Evolutionary conservation across 2,329 filamentous ascomycete species (phyloP), one percentile per base, ranked within the genome.

Genomic region (Microascus cirrosus): DNA sequence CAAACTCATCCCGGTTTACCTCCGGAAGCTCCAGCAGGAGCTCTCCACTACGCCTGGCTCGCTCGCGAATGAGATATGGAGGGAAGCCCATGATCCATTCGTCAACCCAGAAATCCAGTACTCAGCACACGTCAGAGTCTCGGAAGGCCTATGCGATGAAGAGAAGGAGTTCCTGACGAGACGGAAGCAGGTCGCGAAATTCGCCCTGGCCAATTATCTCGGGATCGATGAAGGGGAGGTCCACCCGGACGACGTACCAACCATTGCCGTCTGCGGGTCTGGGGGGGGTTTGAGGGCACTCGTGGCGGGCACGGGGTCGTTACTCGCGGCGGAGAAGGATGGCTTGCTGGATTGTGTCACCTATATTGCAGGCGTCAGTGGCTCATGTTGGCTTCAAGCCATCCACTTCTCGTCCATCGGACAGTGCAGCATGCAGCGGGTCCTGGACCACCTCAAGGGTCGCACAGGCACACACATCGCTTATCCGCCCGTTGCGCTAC

Each of bases 311-410:
- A 58, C 91, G 0, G 92, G 93, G 0, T 96, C 92, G 0, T 86
- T 95, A 61, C 77, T 94, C 11, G 92, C 91, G 2, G 81, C 90
- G 0, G 84, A 90, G 60, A 88, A 96, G 68, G 87, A 89, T 59
- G 94, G 94, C 0, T 76, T 99, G 0, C 95, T 96, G 68, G 92
- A 96, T 71, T 97, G 94, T 68, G 81, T 90, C 12, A 97, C 92
- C 1, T 99, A 99, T 67, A 95, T 91, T 0, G 90, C 93, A 5
- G 94, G 94, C 1, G 94, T 99, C 54, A 96, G 91, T 67, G 94
- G 94, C 0, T 95, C 89, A 62, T 97, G 94, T 70, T 99, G 94
- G 94, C 78, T 97, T 6, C 93, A 97, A 69, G 79, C 89, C 0
- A 77, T 99, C 3, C 96, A 89, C 68, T 85, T 94, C 66, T 93